phyloP scores from a whole-genome alignment of 805 yeast genomes.

The Cyberlindnera euphorbiae region DNA sequence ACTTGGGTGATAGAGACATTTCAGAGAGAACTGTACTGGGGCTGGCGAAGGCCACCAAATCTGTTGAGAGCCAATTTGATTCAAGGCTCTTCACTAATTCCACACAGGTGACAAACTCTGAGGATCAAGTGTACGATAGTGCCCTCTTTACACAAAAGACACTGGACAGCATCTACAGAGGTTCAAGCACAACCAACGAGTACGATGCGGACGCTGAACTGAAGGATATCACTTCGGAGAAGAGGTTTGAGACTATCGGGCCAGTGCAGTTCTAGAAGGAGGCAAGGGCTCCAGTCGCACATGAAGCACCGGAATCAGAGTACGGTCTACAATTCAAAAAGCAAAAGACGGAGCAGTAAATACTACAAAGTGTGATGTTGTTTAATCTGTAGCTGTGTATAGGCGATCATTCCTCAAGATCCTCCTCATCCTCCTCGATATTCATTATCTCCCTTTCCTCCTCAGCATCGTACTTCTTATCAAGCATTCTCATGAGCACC shows the following conservation, averaged over 20 bases:
- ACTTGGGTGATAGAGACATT: conserved; percentile 44
- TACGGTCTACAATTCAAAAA: conserved; percentile 23
- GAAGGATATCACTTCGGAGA: conserved; percentile 15
- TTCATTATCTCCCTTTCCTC: conserved; percentile 15
- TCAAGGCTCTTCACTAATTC: conserved; percentile 51
- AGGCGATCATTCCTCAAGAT: conserved; percentile 6
- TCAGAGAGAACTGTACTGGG: conserved; percentile 54
- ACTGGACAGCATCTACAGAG: conserved; percentile 44
- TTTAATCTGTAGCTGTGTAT: background rate
- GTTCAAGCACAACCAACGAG: conserved; percentile 21
- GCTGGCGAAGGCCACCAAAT: conserved; percentile 34
- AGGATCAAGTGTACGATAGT: conserved; percentile 51
- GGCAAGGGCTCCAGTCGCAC: background rate
- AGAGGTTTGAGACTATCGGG: conserved; percentile 27
- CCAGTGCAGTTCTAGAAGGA: conserved; percentile 46
- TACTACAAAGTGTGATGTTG: background rate
- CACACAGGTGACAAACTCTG: conserved; percentile 33
- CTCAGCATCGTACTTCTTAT: conserved; percentile 16
- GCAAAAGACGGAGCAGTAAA: conserved; percentile 9
- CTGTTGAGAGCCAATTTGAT: conserved; percentile 47
- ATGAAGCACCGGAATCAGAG: conserved; percentile 13
- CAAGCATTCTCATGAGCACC: conserved; percentile 21
- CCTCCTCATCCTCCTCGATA: conserved; percentile 20
- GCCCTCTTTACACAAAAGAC: conserved; percentile 56
- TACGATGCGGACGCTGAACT: conserved; percentile 19